phyloP scores from a whole-genome alignment of 441 rosid species.

The Adansonia rubrostipa region DNA sequence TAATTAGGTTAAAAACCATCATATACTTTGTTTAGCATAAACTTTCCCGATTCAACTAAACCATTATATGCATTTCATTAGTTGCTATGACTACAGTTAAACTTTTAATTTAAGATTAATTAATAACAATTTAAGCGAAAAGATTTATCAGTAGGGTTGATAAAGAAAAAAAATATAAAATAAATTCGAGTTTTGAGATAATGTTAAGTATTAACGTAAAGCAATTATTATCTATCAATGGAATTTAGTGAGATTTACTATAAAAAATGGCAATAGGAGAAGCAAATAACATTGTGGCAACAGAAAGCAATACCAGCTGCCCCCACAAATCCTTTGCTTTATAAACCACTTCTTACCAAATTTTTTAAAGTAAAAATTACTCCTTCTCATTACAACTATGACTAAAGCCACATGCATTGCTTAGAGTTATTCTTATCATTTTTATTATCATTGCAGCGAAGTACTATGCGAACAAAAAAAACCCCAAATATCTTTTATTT shows the following conservation, averaged over 20 bases:
- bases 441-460: not conserved
- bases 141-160: too few relatives aligned
- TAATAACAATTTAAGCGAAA: too few relatives aligned
- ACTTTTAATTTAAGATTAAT: too few relatives aligned
- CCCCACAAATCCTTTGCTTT: not conserved
- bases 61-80: not conserved
- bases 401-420: too few relatives aligned
- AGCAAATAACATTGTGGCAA: not conserved
- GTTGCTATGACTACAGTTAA: too few relatives aligned
- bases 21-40: not conserved
- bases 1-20: not conserved
- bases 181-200: too few relatives aligned
- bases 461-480: not conserved
- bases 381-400: not conserved
- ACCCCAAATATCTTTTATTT: too few relatives aligned
- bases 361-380: not conserved
- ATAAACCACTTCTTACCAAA: not conserved
- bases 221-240: not conserved
- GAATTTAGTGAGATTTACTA: not conserved
- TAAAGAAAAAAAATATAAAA: too few relatives aligned
- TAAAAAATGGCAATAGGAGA: not conserved
- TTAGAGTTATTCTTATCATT: too few relatives aligned
- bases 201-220: not conserved
- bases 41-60: not conserved
- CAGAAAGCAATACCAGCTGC: constrained; percentile 2